Evolutionary conservation across 495 filamentous ascomycete genomes (phyloP), one percentile per base, ranked within the genome.

Genomic region (Daldinia vernicosa): DNA sequence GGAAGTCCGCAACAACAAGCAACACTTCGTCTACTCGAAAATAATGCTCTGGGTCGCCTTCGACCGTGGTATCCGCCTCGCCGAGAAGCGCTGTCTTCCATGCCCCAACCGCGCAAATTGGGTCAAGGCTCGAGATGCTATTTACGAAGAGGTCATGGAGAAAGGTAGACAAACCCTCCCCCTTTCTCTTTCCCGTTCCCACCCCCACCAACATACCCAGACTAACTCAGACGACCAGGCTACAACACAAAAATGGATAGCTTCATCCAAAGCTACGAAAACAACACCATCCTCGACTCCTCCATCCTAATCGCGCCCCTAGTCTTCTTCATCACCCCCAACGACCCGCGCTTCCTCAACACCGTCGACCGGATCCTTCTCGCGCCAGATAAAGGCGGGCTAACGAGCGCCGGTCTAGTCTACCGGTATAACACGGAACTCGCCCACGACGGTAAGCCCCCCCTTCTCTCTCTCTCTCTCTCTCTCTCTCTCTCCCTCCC

Each of bases 41-140:
- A 84, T 93, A 67, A 91, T 92, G 87, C 81, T 93, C 24, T 93
- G 90, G 90, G 90, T 93, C 4, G 89, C 90, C 43, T 84, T 93
- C 55, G 90, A 92, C 75, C 88, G 90, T 12, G 90, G 87, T 9
- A 77, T 93, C 17, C 89, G 90, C 0, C 84, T 93, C 3, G 83
- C 89, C 2, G 90, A 93, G 37, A 92, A 91, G 75, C 82, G 90
- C 24, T 84, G 87, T 39, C 83, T 93, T 11, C 90, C 90, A 2
- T 93, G 90, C 67, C 90, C 89, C 0, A 88, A 90, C 71, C 83
- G 90, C 0, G 79, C 74, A 58, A 80, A 83, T 39, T 93, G 90
- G 90, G 78, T 90, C 32, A 80, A 75, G 17, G 84, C 84, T 5
- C 81, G 89, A 30, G 90, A 93, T 68, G 76, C 79, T 7, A 80